Evolutionary conservation across 257 asterid species (phyloP).

Genomic region (Craterostigma plantagineum): DNA sequence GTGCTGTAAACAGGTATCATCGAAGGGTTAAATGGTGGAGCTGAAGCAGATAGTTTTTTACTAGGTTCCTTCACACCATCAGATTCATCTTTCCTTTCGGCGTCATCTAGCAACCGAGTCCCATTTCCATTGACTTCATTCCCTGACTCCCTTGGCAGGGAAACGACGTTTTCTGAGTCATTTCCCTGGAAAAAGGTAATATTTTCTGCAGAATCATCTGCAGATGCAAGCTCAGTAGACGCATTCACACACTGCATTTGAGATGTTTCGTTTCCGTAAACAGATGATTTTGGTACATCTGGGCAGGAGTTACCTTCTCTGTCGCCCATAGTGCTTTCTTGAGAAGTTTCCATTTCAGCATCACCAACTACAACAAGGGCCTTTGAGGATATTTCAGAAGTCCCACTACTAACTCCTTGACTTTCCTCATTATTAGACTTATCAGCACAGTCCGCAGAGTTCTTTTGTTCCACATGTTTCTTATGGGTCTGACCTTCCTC

Average conservation of each 20-base stretch:
- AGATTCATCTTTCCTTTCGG: conserved; percentile 30
- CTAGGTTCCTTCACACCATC: conserved; percentile 42
- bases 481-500: conserved; percentile 12
- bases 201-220: conserved; percentile 12
- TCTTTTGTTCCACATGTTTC: conserved; percentile 13
- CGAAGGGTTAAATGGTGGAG: conserved; percentile 70
- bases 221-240: conserved; percentile 12
- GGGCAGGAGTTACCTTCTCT: conserved; percentile 8
- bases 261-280: conserved; percentile 8
- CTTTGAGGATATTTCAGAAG: conserved; percentile 17
- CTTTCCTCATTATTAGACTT: conserved; percentile 15
- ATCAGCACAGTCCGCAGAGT: conserved; percentile 7
- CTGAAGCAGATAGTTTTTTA: conserved; percentile 73
- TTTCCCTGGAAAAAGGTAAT: conserved; percentile 11
- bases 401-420: conserved; percentile 5
- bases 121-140: conserved; percentile 15
- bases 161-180: conserved; percentile 8
- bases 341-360: too few relatives aligned
- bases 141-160: conserved; percentile 18
- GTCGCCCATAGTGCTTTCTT: too few relatives aligned
- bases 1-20: too few relatives aligned
- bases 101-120: conserved; percentile 17
- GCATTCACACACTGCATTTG: conserved; percentile 13
- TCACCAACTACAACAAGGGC: conserved; percentile 11
- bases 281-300: conserved; percentile 13